Base-by-base conservation (phyloP, 371 early-diverging fungal genomes). In the Saksenaea vasiformis region DNA sequence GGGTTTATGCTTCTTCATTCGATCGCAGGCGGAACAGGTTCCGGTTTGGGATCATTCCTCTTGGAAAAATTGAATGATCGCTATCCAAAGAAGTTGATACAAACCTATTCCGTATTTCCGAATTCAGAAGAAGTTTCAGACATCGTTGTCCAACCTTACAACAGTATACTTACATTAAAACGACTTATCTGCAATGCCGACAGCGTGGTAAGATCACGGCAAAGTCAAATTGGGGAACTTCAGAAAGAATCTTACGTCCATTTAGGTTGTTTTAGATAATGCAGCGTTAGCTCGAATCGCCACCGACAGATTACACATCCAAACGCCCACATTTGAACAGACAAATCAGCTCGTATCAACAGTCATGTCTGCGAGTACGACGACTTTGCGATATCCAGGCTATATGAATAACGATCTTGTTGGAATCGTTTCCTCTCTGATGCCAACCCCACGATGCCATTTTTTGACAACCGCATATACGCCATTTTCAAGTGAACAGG, bases 121-220 rank as follows among this genome's bases (percentile, higher is more conserved):
- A 99, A 99, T 76, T 94, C 91, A 66, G 93, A 96, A 58, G 97
- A 96, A 67, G 90, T 94, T 47, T 93, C 93, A 15, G 99, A 99
- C 76, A 98, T 99, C 17, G 99, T 99, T 15, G 99, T 99, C 19
- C 99, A 99, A 76, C 99, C 99, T 5, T 99, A 99, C 76, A 99
- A 99, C 83, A 96, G 98, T 27, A 84, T 99, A 78, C 82, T 99
- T 51, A 90, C 95, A 34, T 79, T 99, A 62, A 95, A 97, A 77
- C 78, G 99, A 54, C 74, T 99, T 64, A 92, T 93, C 1, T 82
- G 89, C 66, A 92, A 93, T 77, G 96, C 98, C 10, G 99, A 99
- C 75, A 92, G 94, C 70, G 98, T 99, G 44, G 94, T 90, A 79
- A 38, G 74, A 41, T 41, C n/a, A 41, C 31, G 31, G 31, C 31